Percentiles rank a stretch among this genome's conserved stretches.
These are phyloP conservation scores for Aspergillus piperis DNA, from an alignment of 2,329 filamentous ascomycete species.

Conservation along the genomic window DNA sequence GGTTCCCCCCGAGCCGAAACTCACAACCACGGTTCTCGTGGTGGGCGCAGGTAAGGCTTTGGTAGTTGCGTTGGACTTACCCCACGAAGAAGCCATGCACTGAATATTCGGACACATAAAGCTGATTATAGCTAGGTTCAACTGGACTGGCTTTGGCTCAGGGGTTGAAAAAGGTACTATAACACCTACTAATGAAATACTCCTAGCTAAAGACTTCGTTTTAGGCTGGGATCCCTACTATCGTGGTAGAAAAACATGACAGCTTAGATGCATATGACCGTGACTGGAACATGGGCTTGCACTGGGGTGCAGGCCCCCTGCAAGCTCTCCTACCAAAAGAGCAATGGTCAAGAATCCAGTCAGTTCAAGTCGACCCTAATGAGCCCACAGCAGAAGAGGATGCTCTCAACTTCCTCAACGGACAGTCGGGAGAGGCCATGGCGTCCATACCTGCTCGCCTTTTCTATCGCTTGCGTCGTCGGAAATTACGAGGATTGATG, in stretches of 20 bases:
- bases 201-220: background rate
- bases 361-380: conserved; percentile 31
- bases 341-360: conserved; percentile 29
- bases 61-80: background rate
- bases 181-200: background rate
- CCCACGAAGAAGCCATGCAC: background rate
- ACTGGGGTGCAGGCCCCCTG: conserved; percentile 31
- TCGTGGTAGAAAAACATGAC: conserved; percentile 30
- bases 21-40: conserved; percentile 17
- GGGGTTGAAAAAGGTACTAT: conserved; percentile 41
- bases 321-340: conserved; percentile 25
- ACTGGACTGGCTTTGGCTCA: conserved; percentile 46
- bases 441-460: conserved; percentile 29
- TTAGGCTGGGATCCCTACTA: conserved; percentile 27
- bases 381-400: conserved; percentile 25
- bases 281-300: conserved; percentile 39
- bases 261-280: conserved; percentile 21
- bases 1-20: background rate
- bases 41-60: conserved; percentile 21
- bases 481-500: conserved; percentile 32
- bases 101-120: no score
- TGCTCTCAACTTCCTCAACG: conserved; percentile 27
- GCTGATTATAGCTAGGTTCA: conserved; percentile 32
- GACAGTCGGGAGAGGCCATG: conserved; percentile 28
- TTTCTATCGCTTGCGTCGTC: conserved; percentile 31